Conservation (phyloP, 495 filamentous ascomycete species). For the Podospora comata region DNA sequence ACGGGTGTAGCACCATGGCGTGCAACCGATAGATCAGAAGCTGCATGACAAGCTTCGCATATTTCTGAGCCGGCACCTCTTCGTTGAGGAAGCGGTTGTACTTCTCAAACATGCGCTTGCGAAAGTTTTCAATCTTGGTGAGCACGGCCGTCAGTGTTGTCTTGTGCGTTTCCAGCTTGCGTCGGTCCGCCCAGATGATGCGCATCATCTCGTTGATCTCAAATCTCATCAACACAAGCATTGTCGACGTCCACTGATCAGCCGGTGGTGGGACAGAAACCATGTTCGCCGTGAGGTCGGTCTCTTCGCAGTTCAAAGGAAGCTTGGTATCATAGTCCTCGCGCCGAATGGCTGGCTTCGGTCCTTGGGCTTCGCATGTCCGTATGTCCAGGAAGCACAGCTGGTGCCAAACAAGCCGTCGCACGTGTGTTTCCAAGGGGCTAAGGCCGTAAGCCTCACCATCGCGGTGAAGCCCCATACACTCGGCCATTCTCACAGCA, state of each 20-base stretch:
- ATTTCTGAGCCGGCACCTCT: conserved; percentile 54
- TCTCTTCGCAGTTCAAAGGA: conserved; percentile 65
- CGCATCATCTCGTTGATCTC: conserved; percentile 73
- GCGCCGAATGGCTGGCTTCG: conserved; percentile 59
- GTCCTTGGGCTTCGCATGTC: conserved; percentile 73
- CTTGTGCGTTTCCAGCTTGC: conserved; percentile 57
- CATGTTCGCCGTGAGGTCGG: conserved; percentile 45
- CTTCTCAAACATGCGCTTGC: conserved; percentile 53
- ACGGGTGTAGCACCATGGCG: conserved; percentile 63
- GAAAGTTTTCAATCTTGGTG: conserved; percentile 60
- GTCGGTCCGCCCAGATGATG: conserved; percentile 59
- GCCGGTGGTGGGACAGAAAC: conserved; percentile 39
- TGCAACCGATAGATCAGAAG: conserved; percentile 60
- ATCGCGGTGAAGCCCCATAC: conserved; percentile 73
- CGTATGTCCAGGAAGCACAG: conserved; percentile 72
- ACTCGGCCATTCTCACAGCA: conserved; percentile 69
- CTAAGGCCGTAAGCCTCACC: conserved; percentile 59
- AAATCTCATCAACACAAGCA: conserved; percentile 62
- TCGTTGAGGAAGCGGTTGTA: conserved; percentile 60
- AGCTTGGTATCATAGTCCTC: conserved; percentile 70
- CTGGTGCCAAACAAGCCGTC: conserved; percentile 74
- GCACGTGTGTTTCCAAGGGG: conserved; percentile 67
- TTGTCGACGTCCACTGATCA: conserved; percentile 64
- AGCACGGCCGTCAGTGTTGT: conserved; percentile 55
- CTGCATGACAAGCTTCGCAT: conserved; percentile 57